These are phyloP conservation scores for cucumber (Cucumis sativus) DNA, from an alignment of 306 rosid species.

Conservation along the genomic window Cucumber_9930_V3 NC_026660.2:30439501-30440000, in stretches of 20 bases:
- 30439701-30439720: not conserved
- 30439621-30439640: too few relatives aligned
- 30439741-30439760: constrained; percentile 57
- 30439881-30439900: constrained; percentile 79
- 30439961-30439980: constrained; percentile 78
- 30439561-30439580: too few relatives aligned
- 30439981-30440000: constrained; percentile 85
- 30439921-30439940: constrained; percentile 55
- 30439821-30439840: constrained; percentile 63
- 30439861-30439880: constrained; percentile 58
- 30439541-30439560: too few relatives aligned
- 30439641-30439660: not conserved
- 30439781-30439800: constrained; percentile 77
- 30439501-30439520: too few relatives aligned
- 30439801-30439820: constrained; percentile 94
- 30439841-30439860: constrained; percentile 74
- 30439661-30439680: not conserved
- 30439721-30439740: not conserved
- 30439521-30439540: too few relatives aligned
- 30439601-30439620: too few relatives aligned
- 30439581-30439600: too few relatives aligned
- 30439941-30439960: constrained; percentile 59
- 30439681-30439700: not conserved
- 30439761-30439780: constrained; percentile 81
- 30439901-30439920: constrained; percentile 57